These are phyloP conservation scores for Parafenestella ontariensis DNA, from an alignment of 2,329 filamentous ascomycete genomes.

Conservation along the genomic window DNA sequence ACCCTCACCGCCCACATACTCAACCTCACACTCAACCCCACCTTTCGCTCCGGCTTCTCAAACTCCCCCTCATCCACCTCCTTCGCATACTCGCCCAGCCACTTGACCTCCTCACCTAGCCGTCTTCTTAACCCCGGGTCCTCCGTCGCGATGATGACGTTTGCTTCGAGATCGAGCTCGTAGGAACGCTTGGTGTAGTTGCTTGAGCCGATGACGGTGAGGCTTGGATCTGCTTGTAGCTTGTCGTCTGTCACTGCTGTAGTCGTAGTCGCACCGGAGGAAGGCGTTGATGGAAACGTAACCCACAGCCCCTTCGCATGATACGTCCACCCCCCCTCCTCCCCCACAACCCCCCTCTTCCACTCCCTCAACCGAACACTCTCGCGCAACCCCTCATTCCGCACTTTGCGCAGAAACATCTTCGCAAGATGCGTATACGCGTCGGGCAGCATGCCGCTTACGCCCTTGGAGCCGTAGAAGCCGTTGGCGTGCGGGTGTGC, in stretches of 20 bases:
- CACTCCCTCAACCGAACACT: conserved; percentile 84
- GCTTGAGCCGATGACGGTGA: conserved; percentile 87
- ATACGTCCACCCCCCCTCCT: conserved; percentile 92
- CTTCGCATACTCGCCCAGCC: conserved; percentile 77
- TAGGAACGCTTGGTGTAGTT: conserved; percentile 98
- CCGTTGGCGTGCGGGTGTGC: conserved; percentile 94
- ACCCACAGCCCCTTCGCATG: conserved; percentile 97
- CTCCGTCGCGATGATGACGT: conserved; percentile 82
- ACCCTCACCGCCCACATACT: conserved; percentile 94
- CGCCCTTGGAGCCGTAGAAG: conserved; percentile 86
- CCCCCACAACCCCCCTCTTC: conserved; percentile 79
- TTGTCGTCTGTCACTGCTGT: too few species aligned
- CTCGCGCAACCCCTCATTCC: conserved; percentile 59
- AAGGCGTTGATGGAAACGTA: conserved; percentile 63
- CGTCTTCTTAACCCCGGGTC: conserved; percentile 74
- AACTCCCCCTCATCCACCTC: conserved; percentile 79
- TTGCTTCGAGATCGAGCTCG: conserved; percentile 87
- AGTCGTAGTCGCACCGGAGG: not conserved
- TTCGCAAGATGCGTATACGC: conserved; percentile 90
- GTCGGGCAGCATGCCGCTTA: conserved; percentile 87
- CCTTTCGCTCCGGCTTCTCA: conserved; percentile 79
- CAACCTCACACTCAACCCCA: conserved; percentile 81
- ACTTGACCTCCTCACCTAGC: conserved; percentile 79
- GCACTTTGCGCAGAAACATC: conserved; percentile 74
- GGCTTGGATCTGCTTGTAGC: conserved; percentile 74